These are phyloP conservation scores for Boletus pseudopeckii DNA, from an alignment of 768 basidiomycete species.

Conservation along the genomic window DNA sequence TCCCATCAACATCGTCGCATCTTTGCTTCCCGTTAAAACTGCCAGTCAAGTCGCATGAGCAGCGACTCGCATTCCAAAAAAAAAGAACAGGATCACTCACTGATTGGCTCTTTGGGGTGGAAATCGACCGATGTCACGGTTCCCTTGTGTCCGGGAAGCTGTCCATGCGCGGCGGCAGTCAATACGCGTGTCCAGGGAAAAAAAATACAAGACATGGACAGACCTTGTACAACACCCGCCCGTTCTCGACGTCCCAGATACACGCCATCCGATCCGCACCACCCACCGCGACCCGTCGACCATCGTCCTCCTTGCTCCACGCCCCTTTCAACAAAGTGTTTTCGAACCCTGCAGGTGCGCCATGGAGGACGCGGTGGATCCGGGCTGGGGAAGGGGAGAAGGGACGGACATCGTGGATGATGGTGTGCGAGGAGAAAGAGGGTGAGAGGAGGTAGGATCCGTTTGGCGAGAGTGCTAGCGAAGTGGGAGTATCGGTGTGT, in stretches of 20 bases:
- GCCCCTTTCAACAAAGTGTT: conserved; percentile 76
- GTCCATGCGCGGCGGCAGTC: not conserved
- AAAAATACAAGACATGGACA: conserved; percentile 9
- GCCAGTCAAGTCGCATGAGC: conserved; percentile 3
- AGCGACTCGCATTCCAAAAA: not conserved
- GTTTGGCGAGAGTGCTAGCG: conserved; percentile 87
- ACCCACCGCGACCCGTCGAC: conserved; percentile 79
- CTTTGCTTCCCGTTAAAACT: conserved; percentile 93
- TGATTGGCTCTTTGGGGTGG: conserved; percentile 93
- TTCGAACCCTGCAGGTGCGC: conserved; percentile 95
- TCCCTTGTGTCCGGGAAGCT: conserved; percentile 96
- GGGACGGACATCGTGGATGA: conserved; percentile 91
- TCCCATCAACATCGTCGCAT: conserved; percentile 87
- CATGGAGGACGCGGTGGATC: conserved; percentile 73
- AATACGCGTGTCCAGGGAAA: not conserved
- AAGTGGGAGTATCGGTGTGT: conserved; percentile 91
- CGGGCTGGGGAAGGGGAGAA: conserved; percentile 85
- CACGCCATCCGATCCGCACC: conserved; percentile 86
- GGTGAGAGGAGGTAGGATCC: conserved; percentile 87
- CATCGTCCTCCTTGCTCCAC: conserved; percentile 87
- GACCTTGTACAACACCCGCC: conserved; percentile 77
- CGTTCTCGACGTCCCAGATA: conserved; percentile 83
- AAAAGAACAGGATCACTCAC: conserved; percentile 44
- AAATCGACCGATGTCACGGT: conserved; percentile 96
- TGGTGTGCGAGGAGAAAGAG: conserved; percentile 81